Evolutionary conservation across 768 basidiomycete species (phyloP).

Genomic region (Cystobasidium ongulense): DNA sequence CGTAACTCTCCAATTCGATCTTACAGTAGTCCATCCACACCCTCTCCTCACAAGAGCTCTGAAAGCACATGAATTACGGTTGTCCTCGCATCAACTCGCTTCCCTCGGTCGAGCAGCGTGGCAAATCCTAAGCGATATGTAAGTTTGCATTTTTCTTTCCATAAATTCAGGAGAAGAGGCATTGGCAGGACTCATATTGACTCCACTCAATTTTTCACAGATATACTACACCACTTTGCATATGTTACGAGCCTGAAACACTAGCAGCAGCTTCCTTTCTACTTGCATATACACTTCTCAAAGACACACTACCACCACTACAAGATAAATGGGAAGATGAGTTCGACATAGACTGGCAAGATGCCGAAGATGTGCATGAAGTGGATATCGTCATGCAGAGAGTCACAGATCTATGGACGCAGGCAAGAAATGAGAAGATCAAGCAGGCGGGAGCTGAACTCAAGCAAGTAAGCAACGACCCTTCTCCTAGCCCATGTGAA

Average conservation of each 20-base stretch:
- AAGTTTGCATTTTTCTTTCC: neutral
- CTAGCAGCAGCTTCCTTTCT: conserved; percentile 19
- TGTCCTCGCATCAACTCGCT: neutral
- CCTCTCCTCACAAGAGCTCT: conserved; percentile 16
- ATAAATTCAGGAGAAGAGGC: neutral
- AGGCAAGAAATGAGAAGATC: conserved; percentile 7
- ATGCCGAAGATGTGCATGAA: neutral
- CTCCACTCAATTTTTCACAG: neutral
- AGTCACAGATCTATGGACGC: neutral
- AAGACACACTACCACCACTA: neutral
- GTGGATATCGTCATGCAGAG: neutral
- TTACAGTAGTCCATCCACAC: conserved; percentile 17
- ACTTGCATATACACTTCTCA: neutral
- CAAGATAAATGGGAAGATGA: neutral
- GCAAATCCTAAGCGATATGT: conserved; percentile 29
- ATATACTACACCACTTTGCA: conserved; percentile 24
- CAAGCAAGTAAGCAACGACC: neutral
- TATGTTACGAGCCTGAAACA: neutral
- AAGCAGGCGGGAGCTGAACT: neutral
- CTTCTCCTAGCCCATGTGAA: neutral
- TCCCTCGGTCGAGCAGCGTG: conserved; percentile 13
- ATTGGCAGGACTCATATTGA: neutral
- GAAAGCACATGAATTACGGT: neutral
- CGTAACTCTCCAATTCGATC: conserved; percentile 23
- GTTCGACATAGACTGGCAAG: neutral